These are phyloP conservation scores for Epichloe hybrida DNA, from an alignment of 2,329 filamentous ascomycete species.

Conservation along the genomic window DNA sequence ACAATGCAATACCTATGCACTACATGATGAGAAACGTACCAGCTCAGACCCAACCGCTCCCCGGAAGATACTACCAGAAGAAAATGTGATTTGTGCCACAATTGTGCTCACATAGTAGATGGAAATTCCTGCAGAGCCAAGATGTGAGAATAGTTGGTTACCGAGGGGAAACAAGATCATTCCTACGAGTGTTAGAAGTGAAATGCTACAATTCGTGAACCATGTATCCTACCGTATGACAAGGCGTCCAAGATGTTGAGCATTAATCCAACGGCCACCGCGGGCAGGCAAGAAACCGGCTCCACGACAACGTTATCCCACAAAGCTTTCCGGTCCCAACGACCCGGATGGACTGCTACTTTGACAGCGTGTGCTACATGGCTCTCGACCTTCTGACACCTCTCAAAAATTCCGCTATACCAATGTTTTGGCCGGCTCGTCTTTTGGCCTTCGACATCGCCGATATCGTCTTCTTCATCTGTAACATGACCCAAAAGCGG, in stretches of 20 bases:
- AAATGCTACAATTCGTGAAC: constrained; percentile 3
- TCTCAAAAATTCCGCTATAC: constrained; percentile 19
- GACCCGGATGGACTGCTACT: constrained; percentile 45
- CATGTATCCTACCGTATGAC: constrained; percentile 58
- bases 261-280: constrained; percentile 76
- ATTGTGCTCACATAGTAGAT: constrained; percentile 99
- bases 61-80: constrained; percentile 72
- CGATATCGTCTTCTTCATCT: constrained; percentile 17
- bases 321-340: constrained; percentile 56
- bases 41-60: constrained; percentile 91
- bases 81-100: constrained; percentile 82
- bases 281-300: constrained; percentile 61
- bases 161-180: constrained; percentile 94
- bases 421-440: constrained; percentile 17
- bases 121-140: constrained; percentile 88
- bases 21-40: constrained; percentile 30
- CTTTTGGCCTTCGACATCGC: constrained; percentile 41
- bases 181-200: constrained; percentile 28
- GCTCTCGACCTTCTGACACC: constrained; percentile 19
- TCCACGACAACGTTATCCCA: constrained; percentile 51
- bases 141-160: constrained; percentile 66
- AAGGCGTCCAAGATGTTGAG: constrained; percentile 90
- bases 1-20: not conserved
- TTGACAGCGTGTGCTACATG: constrained; percentile 17
- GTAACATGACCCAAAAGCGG: constrained; percentile 30